Evolutionary conservation across 129 eudicot species (phyloP).

Genomic region (Daucus carota): DH1_v3.0 NC_030383.2:49829001-49829500

Average conservation of each 20-base stretch:
- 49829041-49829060: constrained; percentile 46
- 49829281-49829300: neutral
- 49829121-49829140: too few relatives aligned
- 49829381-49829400: neutral
- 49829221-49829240: constrained; percentile 1
- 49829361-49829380: neutral
- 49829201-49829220: too few relatives aligned
- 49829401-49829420: neutral
- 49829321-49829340: neutral
- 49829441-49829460: neutral
- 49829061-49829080: neutral
- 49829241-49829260: neutral
- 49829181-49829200: neutral
- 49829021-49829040: constrained; percentile 43
- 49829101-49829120: too few relatives aligned
- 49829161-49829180: neutral
- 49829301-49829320: too few relatives aligned
- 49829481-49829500: neutral
- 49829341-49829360: neutral
- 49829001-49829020: constrained; percentile 48
- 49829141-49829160: too few relatives aligned
- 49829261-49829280: neutral
- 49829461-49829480: neutral
- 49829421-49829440: neutral
- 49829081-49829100: neutral